Base-by-base conservation (phyloP, 2,329 filamentous ascomycete genomes). In the Chalaropsis ovoidea region DNA sequence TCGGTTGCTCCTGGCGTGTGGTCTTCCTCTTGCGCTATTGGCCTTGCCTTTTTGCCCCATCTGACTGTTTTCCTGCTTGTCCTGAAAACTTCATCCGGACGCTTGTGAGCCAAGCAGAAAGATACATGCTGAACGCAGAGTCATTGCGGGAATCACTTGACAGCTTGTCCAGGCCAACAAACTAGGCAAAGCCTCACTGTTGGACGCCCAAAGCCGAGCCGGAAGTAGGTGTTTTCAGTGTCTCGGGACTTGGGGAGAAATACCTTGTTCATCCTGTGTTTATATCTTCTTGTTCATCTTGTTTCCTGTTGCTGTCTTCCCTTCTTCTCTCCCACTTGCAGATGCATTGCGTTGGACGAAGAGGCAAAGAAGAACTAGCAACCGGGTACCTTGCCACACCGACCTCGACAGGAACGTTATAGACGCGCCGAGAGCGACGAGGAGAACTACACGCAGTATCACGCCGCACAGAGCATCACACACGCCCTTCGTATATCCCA, bases 261-360 rank as follows among this genome's bases (percentile, higher is more conserved):
- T 7, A 45, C 43, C 11, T 63, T 49, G 15, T 63, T 45, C 31
- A 49, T 62, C 43, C 19, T 24, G 22, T 43, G 17, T 27, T 8
- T n/a, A 43, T 62, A 43, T 27, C 39, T 62, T 62, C 24, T 5
- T 31, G 41, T 62, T 27, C 24, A 27, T 47, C 43, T 62, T 24
- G 22, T 47, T 31, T 47, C 35, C 13, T 47, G 15, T 62, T 47
- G 19, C 41, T n/a, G 11, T 62, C 22, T 35, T 62, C n/a, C 49
- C n/a, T 27, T 27, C 10, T 43, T 52, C n/a, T 42, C 41, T 19
- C 8, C 35, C 35, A 39, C 35, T 39, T 39, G 8, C 35, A 39
- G 35, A 15, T 24, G 6, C 47, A 27, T 27, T 24, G 47, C 24
- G 24, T 27, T 24, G 24, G 19, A 52, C 22, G 22, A 24, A 52